A percentile compares a stretch with the other conserved stretches of the same genome.
These are phyloP conservation scores for Radiomyces spectabilis DNA, from an alignment of 192 early-diverging fungal genomes.

Conservation along the genomic window DNA sequence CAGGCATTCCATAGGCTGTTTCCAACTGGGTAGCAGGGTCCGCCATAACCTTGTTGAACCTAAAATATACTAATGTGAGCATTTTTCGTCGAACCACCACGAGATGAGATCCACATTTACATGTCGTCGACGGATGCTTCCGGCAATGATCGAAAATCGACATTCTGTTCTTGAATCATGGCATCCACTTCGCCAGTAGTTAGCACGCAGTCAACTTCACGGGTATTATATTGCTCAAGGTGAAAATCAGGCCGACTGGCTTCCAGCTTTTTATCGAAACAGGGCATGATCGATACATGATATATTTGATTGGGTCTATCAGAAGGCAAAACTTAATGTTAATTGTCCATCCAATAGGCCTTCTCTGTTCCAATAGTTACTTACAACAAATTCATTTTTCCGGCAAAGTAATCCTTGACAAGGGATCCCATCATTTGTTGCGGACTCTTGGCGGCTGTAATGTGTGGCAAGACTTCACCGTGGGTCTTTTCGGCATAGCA, in stretches of 20 bases:
- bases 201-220: constrained; percentile 96
- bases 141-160: constrained; percentile 34
- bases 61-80: neutral
- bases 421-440: constrained; percentile 96
- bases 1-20: constrained; percentile 49
- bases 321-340: neutral
- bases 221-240: constrained; percentile 67
- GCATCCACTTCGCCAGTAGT: constrained; percentile 90
- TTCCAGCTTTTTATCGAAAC: constrained; percentile 99
- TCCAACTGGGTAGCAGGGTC: constrained; percentile 5
- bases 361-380: neutral
- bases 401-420: constrained; percentile 78
- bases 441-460: constrained; percentile 89
- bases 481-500: constrained; percentile 99
- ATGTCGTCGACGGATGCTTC: constrained; percentile 53
- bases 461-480: constrained; percentile 76
- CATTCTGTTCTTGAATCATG: constrained; percentile 66
- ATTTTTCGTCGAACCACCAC: neutral
- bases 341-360: neutral
- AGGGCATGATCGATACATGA: constrained; percentile 95
- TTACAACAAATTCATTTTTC: constrained; percentile 45
- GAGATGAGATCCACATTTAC: constrained; percentile 17
- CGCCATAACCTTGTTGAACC: constrained; percentile 24
- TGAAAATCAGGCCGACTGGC: constrained; percentile 91
- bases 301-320: constrained; percentile 67